Evolutionary conservation across 495 filamentous ascomycete species (phyloP), one percentile per base, ranked within the genome.

Genomic region (Lepidopterella palustris): DNA sequence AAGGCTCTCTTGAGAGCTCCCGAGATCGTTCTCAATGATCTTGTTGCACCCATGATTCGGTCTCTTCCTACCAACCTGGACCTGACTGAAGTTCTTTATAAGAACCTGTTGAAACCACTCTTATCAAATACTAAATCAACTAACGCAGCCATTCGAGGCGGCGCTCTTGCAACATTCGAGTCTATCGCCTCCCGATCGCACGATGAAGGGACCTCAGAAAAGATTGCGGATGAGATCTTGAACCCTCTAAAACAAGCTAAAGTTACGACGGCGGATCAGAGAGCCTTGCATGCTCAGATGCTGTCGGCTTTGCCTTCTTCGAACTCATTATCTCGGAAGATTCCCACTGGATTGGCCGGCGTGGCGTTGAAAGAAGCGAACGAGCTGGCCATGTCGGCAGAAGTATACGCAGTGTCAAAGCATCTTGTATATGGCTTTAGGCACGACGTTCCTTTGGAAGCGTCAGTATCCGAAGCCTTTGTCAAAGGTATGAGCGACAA

Each of bases 111-210:
- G 21, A 97, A 96, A 65, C 92, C 90, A 18, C 73, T 98, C 4
- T 68, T 97, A 9, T 82, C 89, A 20, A 96, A 87, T 72, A 77
- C 88, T 74, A 97, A 96, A 73, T 97, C 93, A 8, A 88, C 87
- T 57, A 96, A 95, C 66, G 73, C 80, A 3, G 71, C 69, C 1
- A 89, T 97, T 54, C 83, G 93, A 45, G 83, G 81, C 53, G 90
- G 89, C 9, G 88, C 87, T 21, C 68, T 89, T 10, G 78, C 78
- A 21, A 87, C 86, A 1, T 96, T 97, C 71, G 75, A 78, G 55
- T 79, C 84, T 2, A 71, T 90, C 18, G 74, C 82, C 10, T 70
- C 71, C 3, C 78, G 78, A 25, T 88, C 81, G 59, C 73, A 80
- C 11, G 79, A 86, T 57, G 76, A 79, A 25, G 61, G 74, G 3